Conservation (phyloP, 2,329 filamentous ascomycete species). For the Aspergillus quadrilineatus region DNA sequence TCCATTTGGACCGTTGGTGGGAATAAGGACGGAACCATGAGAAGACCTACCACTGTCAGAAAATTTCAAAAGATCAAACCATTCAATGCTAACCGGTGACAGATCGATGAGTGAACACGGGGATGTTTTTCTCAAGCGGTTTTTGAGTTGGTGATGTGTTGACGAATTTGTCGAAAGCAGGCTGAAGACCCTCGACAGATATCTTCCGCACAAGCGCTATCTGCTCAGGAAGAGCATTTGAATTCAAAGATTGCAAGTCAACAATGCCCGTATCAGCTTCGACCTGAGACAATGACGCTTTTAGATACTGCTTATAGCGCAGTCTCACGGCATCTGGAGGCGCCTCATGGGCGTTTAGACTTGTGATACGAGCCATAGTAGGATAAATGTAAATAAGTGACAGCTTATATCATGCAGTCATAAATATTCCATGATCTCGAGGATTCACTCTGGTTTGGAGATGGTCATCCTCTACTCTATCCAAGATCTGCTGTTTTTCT, state of each 20-base stretch:
- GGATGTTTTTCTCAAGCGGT: conserved; percentile 27
- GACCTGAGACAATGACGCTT: conserved; percentile 56
- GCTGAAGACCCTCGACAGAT: conserved; percentile 27
- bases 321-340: conserved; percentile 69
- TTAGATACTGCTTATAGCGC: conserved; percentile 73
- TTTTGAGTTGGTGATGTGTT: conserved; percentile 14
- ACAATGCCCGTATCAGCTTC: conserved; percentile 57
- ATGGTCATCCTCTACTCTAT: background rate
- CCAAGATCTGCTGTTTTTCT: background rate
- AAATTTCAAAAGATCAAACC: conserved; percentile 8
- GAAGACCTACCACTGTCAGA: conserved; percentile 63
- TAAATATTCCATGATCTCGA: background rate
- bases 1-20: conserved; percentile 66
- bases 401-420: background rate
- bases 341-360: conserved; percentile 72
- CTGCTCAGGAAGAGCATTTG: conserved; percentile 26
- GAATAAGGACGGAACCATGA: conserved; percentile 73
- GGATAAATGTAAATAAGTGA: background rate
- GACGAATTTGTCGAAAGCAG: conserved; percentile 35
- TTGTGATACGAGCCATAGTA: conserved; percentile 34
- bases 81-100: conserved; percentile 37
- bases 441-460: background rate
- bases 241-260: conserved; percentile 49
- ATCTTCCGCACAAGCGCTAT: conserved; percentile 33
- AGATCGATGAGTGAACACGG: conserved; percentile 37